phyloP scores from a whole-genome alignment of 2,329 filamentous ascomycete genomes.

The Fusarium setosum region DNA sequence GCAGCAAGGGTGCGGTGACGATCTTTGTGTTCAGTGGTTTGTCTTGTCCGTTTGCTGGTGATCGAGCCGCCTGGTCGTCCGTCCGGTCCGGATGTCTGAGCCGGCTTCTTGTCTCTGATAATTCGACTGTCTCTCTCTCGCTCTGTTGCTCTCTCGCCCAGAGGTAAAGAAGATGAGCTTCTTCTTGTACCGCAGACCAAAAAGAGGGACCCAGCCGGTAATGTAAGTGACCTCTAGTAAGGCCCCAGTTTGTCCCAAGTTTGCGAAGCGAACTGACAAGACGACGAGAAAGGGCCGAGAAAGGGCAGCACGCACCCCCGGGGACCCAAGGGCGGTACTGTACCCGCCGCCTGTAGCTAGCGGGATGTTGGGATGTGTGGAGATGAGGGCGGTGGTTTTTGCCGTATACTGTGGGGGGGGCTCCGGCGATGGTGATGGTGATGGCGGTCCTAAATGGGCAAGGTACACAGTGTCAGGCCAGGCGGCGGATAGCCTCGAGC shows the following conservation, averaged over 20 bases:
- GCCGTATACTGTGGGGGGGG: constrained; percentile 20
- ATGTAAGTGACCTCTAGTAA: constrained; percentile 7
- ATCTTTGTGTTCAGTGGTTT: constrained; percentile 36
- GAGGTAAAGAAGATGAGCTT: neutral
- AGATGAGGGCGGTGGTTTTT: constrained; percentile 25
- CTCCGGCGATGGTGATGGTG: constrained; percentile 20
- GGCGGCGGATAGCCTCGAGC: constrained; percentile 4
- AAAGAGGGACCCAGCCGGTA: neutral
- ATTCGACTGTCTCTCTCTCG: neutral
- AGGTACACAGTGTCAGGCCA: constrained; percentile 28
- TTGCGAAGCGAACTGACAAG: constrained; percentile 25
- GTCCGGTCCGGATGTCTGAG: constrained; percentile 11
- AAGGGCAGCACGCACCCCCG: constrained; percentile 34
- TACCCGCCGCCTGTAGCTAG: constrained; percentile 19
- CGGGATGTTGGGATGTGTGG: constrained; percentile 30
- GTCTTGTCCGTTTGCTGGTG: constrained; percentile 25
- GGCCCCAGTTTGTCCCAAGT: constrained; percentile 16
- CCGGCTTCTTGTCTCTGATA: constrained; percentile 24
- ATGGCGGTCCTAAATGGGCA: constrained; percentile 20
- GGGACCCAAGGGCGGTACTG: constrained; percentile 17
- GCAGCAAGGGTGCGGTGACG: constrained; percentile 15
- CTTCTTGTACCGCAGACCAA: constrained; percentile 3
- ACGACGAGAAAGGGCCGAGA: constrained; percentile 37
- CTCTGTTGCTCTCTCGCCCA: neutral
- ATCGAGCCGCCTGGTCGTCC: constrained; percentile 1